A percentile compares a stretch with the other conserved stretches of the same genome.
phyloP scores from a whole-genome alignment of 192 early-diverging fungal species.

The Chytriomyces hyalinus region DNA sequence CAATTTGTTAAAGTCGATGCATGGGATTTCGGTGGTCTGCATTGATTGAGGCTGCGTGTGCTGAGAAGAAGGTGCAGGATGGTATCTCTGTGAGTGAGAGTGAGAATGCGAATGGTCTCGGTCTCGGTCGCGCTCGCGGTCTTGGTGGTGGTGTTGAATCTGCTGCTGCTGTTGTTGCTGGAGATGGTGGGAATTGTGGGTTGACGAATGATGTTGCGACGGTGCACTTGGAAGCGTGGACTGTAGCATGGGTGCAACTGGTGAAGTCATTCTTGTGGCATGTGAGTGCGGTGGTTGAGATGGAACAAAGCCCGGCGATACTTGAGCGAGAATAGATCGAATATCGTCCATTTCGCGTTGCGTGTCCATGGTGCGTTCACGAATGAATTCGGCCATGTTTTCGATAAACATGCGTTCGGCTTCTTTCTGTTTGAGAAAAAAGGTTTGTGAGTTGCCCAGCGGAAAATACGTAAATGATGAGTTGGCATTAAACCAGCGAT shows the following conservation, averaged over 20 bases:
- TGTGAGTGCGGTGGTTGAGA: too few relatives aligned
- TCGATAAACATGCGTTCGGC: conserved; percentile 29
- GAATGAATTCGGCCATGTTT: conserved; percentile 37
- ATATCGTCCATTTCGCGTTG: conserved; percentile 32
- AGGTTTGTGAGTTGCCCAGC: too few relatives aligned
- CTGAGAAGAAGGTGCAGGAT: neutral
- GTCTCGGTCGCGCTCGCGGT: neutral
- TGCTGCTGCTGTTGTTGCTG: neutral
- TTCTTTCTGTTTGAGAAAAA: conserved; percentile 23
- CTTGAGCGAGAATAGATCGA: conserved; percentile 5
- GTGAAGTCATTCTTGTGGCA: too few relatives aligned
- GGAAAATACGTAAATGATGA: too few relatives aligned
- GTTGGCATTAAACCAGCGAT: too few relatives aligned
- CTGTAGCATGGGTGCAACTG: neutral
- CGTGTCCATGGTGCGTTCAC: conserved; percentile 23
- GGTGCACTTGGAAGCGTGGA: neutral
- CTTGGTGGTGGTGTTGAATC: neutral
- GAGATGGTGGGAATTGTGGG: neutral
- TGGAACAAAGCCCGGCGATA: conserved; percentile 1
- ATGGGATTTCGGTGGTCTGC: neutral
- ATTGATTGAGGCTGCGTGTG: neutral
- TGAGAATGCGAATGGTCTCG: neutral
- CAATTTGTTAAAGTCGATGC: conserved; percentile 26
- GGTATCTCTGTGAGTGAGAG: neutral
- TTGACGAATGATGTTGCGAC: neutral